Percentiles rank a stretch among this genome's conserved stretches.
Evolutionary conservation across 768 basidiomycete species (phyloP).

Genomic region (Mrakia hoshinonis): DNA sequence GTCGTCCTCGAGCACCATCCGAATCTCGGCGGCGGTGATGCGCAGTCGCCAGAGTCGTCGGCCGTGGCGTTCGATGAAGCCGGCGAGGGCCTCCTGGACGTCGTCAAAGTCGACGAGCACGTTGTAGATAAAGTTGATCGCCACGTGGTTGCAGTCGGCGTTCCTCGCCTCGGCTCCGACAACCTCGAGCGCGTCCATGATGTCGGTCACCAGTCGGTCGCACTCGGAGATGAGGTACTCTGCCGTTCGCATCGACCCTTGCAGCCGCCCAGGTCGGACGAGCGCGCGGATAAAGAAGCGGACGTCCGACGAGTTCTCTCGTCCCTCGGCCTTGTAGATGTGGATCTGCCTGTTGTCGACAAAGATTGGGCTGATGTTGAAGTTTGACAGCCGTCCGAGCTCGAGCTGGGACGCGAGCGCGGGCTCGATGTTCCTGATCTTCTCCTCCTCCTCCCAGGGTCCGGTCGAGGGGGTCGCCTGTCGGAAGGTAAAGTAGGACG

Average conservation of each 20-base stretch:
- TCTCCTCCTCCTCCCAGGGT: constrained; percentile 83
- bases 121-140: constrained; percentile 92
- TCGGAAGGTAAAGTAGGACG: constrained; percentile 86
- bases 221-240: constrained; percentile 98
- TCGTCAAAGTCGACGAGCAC: constrained; percentile 92
- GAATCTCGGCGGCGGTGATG: constrained; percentile 94
- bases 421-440: constrained; percentile 96
- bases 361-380: constrained; percentile 90
- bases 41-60: constrained; percentile 97
- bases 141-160: constrained; percentile 29
- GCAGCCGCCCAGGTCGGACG: constrained; percentile 86
- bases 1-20: constrained; percentile 84
- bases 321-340: constrained; percentile 89
- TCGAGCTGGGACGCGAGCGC: constrained; percentile 97
- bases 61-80: constrained; percentile 97
- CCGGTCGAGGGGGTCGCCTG: constrained; percentile 49
- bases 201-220: constrained; percentile 85
- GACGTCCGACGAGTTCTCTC: constrained; percentile 93
- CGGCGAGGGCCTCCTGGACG: constrained; percentile 91
- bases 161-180: constrained; percentile 72
- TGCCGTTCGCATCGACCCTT: constrained; percentile 85
- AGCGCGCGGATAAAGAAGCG: constrained; percentile 97
- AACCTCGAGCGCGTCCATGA: constrained; percentile 90
- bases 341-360: constrained; percentile 96
- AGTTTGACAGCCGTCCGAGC: constrained; percentile 89